A percentile compares a stretch with the other conserved stretches of the same genome.
phyloP scores from a whole-genome alignment of 441 rosid species.

The Adansonia rubrostipa region DNA sequence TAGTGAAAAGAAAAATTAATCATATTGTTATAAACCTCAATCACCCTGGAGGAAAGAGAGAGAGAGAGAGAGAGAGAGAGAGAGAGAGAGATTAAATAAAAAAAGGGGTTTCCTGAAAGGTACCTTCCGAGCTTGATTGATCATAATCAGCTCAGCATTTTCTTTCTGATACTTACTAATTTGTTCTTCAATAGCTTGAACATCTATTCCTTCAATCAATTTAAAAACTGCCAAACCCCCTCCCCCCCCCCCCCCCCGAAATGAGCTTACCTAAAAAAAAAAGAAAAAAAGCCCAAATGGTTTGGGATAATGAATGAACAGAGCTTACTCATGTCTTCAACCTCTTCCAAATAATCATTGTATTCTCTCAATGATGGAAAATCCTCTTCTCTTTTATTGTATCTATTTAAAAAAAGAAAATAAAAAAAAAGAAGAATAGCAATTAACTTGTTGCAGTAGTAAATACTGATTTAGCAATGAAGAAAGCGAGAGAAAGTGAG shows the following conservation, averaged over 20 bases:
- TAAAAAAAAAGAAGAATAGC: background rate
- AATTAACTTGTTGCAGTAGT: background rate
- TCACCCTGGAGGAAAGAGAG: background rate
- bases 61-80: too few relatives aligned
- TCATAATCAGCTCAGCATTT: constrained; percentile 85
- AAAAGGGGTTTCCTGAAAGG: background rate
- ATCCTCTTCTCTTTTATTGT: constrained; percentile 87
- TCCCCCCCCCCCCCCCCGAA: too few relatives aligned
- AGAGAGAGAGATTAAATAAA: background rate
- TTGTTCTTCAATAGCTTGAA: constrained; percentile 71
- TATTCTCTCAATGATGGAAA: constrained; percentile 75
- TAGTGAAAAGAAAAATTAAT: background rate
- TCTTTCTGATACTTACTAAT: constrained; percentile 70
- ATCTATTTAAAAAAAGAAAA: constrained; percentile 44
- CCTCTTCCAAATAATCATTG: constrained; percentile 95
- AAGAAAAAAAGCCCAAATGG: background rate
- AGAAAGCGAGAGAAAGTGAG: constrained; percentile 8
- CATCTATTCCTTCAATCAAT: constrained; percentile 72
- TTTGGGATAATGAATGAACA: constrained; percentile 15
- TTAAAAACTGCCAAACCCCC: constrained; percentile 56
- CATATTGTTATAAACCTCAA: background rate
- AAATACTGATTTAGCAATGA: background rate
- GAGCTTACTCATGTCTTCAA: constrained; percentile 88
- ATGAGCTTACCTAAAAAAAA: background rate
- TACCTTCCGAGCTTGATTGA: constrained; percentile 87